Conservation (phyloP, 2,329 filamentous ascomycete genomes). For the Fusarium sp. region DNA sequence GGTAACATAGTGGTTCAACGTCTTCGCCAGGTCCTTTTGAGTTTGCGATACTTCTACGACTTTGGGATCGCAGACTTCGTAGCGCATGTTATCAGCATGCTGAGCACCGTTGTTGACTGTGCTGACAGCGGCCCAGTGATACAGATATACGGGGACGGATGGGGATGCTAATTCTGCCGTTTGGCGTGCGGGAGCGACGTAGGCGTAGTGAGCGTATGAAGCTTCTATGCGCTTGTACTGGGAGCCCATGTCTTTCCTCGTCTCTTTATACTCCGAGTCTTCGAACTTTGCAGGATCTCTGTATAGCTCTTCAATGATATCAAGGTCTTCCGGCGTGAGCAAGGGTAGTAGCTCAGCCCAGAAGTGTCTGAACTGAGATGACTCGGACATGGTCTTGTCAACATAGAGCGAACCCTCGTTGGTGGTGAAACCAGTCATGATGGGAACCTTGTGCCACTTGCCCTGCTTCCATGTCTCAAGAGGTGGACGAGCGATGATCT, state of each 20-base stretch:
- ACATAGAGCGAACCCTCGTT: slow-evolving; percentile 77
- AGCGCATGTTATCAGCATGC: slow-evolving; percentile 61
- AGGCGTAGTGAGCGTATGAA: slow-evolving; percentile 66
- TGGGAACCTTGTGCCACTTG: slow-evolving; percentile 49
- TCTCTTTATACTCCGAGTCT: slow-evolving; percentile 52
- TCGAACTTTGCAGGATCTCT: slow-evolving; percentile 61
- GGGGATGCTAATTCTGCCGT: slow-evolving; percentile 52
- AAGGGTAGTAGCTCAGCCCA: slow-evolving; percentile 70
- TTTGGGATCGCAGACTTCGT: slow-evolving; percentile 56
- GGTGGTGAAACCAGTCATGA: slow-evolving; percentile 76
- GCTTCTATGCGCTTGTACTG: slow-evolving; percentile 67
- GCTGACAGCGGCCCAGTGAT: slow-evolving; percentile 59
- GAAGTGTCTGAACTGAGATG: slow-evolving; percentile 67
- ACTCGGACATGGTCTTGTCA: slow-evolving; percentile 58
- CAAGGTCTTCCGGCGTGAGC: slow-evolving; percentile 63
- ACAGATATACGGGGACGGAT: slow-evolving; percentile 38
- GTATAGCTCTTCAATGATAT: slow-evolving; percentile 67
- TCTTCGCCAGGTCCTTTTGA: slow-evolving; percentile 56
- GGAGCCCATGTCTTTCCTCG: slow-evolving; percentile 54
- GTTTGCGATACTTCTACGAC: slow-evolving; percentile 51
- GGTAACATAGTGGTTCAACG: slow-evolving; percentile 59
- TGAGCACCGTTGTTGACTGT: slow-evolving; percentile 57
- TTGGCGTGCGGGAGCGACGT: slow-evolving; percentile 63
- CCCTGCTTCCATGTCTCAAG: slow-evolving; percentile 63
- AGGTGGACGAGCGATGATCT: slow-evolving; percentile 68